Evolutionary conservation across 2,329 filamentous ascomycete genomes (phyloP).

Genomic region (Dryadomyces quercivorus): DNA sequence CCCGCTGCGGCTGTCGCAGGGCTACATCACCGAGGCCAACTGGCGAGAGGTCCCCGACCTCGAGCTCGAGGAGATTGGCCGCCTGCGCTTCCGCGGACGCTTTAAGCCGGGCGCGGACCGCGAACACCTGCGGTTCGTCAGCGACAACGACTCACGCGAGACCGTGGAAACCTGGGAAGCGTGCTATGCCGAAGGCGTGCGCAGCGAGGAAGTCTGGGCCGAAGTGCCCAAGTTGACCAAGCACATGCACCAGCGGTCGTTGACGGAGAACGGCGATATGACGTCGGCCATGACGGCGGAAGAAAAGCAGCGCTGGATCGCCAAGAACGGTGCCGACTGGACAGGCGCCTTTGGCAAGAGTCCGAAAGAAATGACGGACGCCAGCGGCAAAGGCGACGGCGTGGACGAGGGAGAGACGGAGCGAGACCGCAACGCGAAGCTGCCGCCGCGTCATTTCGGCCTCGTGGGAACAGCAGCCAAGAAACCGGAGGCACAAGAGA

Average conservation of each 20-base stretch:
- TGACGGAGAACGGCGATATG: slow-evolving; percentile 70
- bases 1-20: slow-evolving; percentile 67
- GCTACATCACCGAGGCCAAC: slow-evolving; percentile 79
- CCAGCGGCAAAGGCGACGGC: slow-evolving; percentile 15
- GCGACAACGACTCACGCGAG: slow-evolving; percentile 80
- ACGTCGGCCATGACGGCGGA: slow-evolving; percentile 60
- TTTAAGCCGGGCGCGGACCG: slow-evolving; percentile 89
- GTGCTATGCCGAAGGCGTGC: slow-evolving; percentile 77
- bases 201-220: slow-evolving; percentile 54
- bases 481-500: too few species aligned
- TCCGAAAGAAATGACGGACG: slow-evolving; percentile 34
- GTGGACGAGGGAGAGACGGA: slow-evolving; percentile 5
- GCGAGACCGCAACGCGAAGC: slow-evolving; percentile 8
- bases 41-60: slow-evolving; percentile 58
- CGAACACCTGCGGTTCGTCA: slow-evolving; percentile 70
- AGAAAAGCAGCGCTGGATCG: slow-evolving; percentile 66
- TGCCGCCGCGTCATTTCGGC: not conserved
- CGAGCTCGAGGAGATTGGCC: slow-evolving; percentile 66
- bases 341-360: slow-evolving; percentile 74
- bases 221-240: slow-evolving; percentile 63
- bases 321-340: slow-evolving; percentile 75
- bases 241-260: slow-evolving; percentile 67
- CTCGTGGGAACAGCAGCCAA: not conserved
- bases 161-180: slow-evolving; percentile 94
- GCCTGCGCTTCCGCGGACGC: slow-evolving; percentile 63